Conservation (phyloP, 2,329 filamentous ascomycete genomes). For the Mollisia scopiformis region DNA sequence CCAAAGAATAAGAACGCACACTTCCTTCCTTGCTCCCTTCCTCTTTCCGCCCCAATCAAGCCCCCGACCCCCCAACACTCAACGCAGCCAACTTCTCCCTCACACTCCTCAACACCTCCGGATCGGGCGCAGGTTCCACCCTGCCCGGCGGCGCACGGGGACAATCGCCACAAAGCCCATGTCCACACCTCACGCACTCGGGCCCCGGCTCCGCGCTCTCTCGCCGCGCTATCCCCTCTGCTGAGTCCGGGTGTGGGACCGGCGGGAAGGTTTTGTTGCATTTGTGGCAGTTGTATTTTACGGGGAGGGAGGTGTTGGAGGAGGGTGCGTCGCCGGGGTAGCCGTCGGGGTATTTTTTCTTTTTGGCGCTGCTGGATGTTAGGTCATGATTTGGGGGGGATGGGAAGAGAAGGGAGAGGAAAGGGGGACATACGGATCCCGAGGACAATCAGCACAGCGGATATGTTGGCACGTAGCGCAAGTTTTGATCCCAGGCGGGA, state of each 20-base stretch:
- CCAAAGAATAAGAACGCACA: no score
- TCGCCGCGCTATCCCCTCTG: constrained; percentile 9
- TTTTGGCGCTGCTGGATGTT: constrained; percentile 56
- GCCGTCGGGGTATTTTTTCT: constrained; percentile 69
- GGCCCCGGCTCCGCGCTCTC: constrained; percentile 33
- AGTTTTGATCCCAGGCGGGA: constrained; percentile 59
- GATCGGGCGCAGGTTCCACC: constrained; percentile 63
- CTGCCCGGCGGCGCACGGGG: constrained; percentile 49
- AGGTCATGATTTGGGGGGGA: not conserved
- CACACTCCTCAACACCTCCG: constrained; percentile 59
- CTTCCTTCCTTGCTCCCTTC: not conserved
- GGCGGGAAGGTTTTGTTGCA: constrained; percentile 63
- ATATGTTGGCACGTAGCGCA: constrained; percentile 69
- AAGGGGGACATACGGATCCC: constrained; percentile 68
- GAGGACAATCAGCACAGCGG: constrained; percentile 79
- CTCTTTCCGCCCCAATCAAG: not conserved
- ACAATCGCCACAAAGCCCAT: constrained; percentile 62
- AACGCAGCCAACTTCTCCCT: constrained; percentile 54
- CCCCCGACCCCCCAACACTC: constrained; percentile 12
- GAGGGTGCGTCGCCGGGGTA: constrained; percentile 63
- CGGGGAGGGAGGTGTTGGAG: constrained; percentile 41
- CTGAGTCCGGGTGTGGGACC: constrained; percentile 24
- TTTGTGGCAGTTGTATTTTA: constrained; percentile 62
- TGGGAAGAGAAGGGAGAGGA: not conserved
- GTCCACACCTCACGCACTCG: constrained; percentile 63